Base-by-base conservation (phyloP, 495 filamentous ascomycete species). In the Penicillium desertorum region DNA sequence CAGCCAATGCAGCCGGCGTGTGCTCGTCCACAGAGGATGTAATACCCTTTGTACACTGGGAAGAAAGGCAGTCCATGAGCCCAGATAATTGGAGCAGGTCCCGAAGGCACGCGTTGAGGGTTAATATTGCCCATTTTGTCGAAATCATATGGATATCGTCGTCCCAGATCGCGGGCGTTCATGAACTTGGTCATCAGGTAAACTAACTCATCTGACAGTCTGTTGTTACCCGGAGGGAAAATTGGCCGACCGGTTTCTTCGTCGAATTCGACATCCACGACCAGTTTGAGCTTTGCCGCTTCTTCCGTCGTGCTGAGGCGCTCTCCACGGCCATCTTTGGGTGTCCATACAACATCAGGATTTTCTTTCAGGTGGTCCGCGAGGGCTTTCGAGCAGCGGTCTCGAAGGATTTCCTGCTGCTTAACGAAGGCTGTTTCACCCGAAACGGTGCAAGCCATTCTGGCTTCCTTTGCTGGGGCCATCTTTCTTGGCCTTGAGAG, bases 41-140 rank as follows among this genome's bases (percentile, higher is more conserved):
- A 67, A 19, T 67, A 67, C 0, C 61, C 64, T 19, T 60, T 59
- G 50, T 51, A 67, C 0, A 67, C 49, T 5, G 64, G 64, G 53
- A 67, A 62, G 41, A 60, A 62, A 1, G 64, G 64, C n/a, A 67
- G 20, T 0, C 64, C 64, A 22, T 67, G 62, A n/a, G 64, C 64
- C 61, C 61, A 67, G 41, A 56, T 23, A 3, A 64, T 57, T 0
- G 62, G 61, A 2, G 53, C 34, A 1, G 53, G 19, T 5, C 62
- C 64, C 1, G 58, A 59, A 0, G 64, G 53, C 19, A 67, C 58
- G 3, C 64, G 64, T 1, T 54, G 8, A 9, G 53, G 50, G 25
- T 56, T 19, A 27, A 67, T 64, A 29, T 64, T 55, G 8, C 61
- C 64, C 0, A 42, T 20, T 5, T 34, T 30, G 17, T 48, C 23